Evolutionary conservation across 805 yeast species (phyloP), one percentile per base, ranked within the genome.

Genomic region (Candida manassasensis): DNA sequence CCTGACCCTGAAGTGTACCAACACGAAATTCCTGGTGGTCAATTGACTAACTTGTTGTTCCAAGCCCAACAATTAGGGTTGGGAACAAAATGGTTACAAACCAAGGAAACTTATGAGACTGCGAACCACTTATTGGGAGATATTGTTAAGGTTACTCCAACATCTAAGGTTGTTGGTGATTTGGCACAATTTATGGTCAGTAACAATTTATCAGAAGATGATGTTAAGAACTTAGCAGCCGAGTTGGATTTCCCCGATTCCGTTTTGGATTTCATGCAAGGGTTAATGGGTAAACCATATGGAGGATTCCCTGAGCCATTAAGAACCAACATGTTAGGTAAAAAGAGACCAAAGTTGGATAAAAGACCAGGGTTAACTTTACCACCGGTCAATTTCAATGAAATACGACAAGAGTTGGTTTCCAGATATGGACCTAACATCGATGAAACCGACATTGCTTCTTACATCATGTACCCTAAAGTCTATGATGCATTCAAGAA

Each of bases 231-330:
- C 58, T 77, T 93, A 49, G 98, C 99, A 3, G 68, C 78, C 37
- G 85, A 87, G 43, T 76, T 93, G 51, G 98, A 93, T 67, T 90
- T 93, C 96, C 99, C 98, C 44, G 97, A 84, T 57, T 90, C 97
- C 14, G 96, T 93, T 12, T 75, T 93, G 60, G 99, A 93, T 66
- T 93, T 93, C 78, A 88, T 93, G 76, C 96, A 93, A 72, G 99
- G 99, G 52, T 76, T 93, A 61, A 93, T 93, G 85, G 99, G 99
- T 59, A 93, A 93, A 48, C 99, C 99, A 55, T 87, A 86, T 59
- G 99, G 98, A 49, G 99, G 99, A 6, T 93, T 93, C 95, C 98
- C 99, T 41, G 99, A 93, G 69, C 98, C 99, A 26, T 73, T 93
- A 64, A 81, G 99, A 69, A 74, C 96, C 26, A 86, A 89, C 61